These are phyloP conservation scores for Colletotrichum tropicale DNA, from an alignment of 2,329 filamentous ascomycete species.

Conservation along the genomic window DNA sequence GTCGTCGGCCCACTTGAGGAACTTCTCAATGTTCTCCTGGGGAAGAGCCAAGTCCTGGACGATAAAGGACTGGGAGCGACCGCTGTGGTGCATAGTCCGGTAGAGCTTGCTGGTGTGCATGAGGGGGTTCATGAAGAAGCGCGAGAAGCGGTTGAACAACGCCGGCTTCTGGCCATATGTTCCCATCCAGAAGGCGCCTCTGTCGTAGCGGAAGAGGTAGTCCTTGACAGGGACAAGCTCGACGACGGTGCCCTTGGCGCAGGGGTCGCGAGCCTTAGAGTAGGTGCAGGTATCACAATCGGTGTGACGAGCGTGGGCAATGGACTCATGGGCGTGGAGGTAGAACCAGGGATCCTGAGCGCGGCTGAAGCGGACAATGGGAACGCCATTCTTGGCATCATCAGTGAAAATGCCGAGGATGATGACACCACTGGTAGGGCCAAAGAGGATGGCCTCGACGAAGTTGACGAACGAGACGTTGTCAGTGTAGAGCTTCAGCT, in stretches of 20 bases:
- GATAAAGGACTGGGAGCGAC: slow-evolving; percentile 59
- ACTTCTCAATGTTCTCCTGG: slow-evolving; percentile 43
- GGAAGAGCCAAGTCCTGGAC: slow-evolving; percentile 69
- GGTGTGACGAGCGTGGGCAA: not conserved
- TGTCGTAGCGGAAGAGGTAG: slow-evolving; percentile 67
- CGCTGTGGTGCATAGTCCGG: slow-evolving; percentile 64
- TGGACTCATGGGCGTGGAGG: slow-evolving; percentile 55
- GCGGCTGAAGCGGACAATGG: slow-evolving; percentile 47
- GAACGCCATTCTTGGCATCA: not conserved
- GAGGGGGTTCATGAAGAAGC: slow-evolving; percentile 64
- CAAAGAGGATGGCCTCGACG: slow-evolving; percentile 64
- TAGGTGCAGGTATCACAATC: not conserved
- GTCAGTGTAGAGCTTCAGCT: slow-evolving; percentile 32
- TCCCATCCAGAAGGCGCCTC: slow-evolving; percentile 70
- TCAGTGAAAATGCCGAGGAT: slow-evolving; percentile 54
- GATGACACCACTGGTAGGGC: slow-evolving; percentile 41
- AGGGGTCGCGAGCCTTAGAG: not conserved
- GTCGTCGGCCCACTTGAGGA: slow-evolving; percentile 31
- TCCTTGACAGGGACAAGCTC: slow-evolving; percentile 38
- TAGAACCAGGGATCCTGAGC: slow-evolving; percentile 69
- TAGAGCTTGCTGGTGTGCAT: slow-evolving; percentile 68
- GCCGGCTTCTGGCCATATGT: slow-evolving; percentile 62
- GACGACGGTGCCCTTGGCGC: not conserved
- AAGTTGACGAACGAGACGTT: slow-evolving; percentile 47
- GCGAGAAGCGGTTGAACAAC: slow-evolving; percentile 59